Base-by-base conservation (phyloP, 768 basidiomycete genomes). In the Leucocoprinus leucothites region DNA sequence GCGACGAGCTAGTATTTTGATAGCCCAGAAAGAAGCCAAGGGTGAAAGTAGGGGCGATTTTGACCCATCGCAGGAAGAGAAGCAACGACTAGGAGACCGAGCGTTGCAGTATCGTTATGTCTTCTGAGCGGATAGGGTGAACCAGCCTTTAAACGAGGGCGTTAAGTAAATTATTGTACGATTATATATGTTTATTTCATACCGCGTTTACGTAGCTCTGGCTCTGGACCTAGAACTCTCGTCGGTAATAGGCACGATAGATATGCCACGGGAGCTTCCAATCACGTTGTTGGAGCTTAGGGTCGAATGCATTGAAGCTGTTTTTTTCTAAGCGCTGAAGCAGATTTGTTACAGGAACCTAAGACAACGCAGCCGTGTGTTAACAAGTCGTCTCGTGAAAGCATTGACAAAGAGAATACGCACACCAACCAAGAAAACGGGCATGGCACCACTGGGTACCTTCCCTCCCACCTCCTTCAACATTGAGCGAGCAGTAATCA, bases 181-280 rank as follows among this genome's bases (percentile, higher is more conserved):
- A 31, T 5, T 31, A 31, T 5, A 31, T 31, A 11, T 31, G 11
- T 31, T 5, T 31, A 31, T 31, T 31, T 31, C 31, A 31, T 5
- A 11, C 6, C 11, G 31, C 31, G 5, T 31, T 31, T 5, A 5
- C 31, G 31, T 31, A 31, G 24, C 14, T 28, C 3, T 26, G 31
- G 34, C 3, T 18, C 6, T 11, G 28, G 16, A n/a, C 28, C 71
- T 65, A 79, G 59, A 80, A 70, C 57, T 66, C 58, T 60, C 69
- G 65, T 65, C 65, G 74, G 60, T 72, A 72, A 64, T 74, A 75
- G 53, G 69, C 64, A 61, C 68, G 68, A 76, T 74, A 80, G 53
- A 92, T 80, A 64, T 79, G 77, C 84, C 84, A 89, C 49, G 92
- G 82, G 62, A 93, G 70, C 73, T 80, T 82, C 85, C 92, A 92